These are phyloP conservation scores for Syzygium syzygioides DNA, from an alignment of 441 rosid species.

Conservation along the genomic window DNA sequence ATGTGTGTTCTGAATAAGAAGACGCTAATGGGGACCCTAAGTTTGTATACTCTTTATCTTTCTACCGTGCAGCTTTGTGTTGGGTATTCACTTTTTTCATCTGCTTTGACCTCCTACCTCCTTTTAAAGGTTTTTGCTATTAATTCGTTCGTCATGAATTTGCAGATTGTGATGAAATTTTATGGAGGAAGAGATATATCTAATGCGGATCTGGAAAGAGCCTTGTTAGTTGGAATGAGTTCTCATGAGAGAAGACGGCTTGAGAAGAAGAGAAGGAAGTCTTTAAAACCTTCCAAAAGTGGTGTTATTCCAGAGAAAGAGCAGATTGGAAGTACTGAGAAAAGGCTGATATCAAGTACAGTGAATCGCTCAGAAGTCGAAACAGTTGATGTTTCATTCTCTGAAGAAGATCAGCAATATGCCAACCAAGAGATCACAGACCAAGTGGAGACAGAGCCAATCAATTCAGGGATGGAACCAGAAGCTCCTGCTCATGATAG, in stretches of 20 bases:
- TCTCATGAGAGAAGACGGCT: constrained; percentile 72
- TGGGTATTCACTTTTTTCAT: neutral
- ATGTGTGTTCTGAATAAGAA: neutral
- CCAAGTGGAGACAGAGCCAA: constrained; percentile 12
- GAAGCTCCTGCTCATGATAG: constrained; percentile 9
- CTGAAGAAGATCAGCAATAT: constrained; percentile 5
- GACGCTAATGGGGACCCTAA: neutral
- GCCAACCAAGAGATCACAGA: constrained; percentile 6
- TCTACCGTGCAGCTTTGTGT: neutral
- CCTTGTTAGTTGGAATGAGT: constrained; percentile 82
- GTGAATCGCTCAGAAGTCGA: constrained; percentile 11
- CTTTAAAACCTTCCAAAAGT: constrained; percentile 27
- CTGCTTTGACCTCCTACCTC: neutral
- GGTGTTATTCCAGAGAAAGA: constrained; percentile 17
- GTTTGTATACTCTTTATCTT: neutral
- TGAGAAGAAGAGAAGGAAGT: constrained; percentile 56
- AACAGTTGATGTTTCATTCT: constrained; percentile 6
- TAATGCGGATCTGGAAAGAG: constrained; percentile 73
- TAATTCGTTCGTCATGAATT: neutral
- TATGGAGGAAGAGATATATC: constrained; percentile 88
- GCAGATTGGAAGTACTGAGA: constrained; percentile 11
- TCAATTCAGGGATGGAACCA: constrained; percentile 13
- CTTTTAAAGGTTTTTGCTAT: neutral
- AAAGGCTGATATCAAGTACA: neutral
- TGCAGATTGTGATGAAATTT: constrained; percentile 66